Conservation (phyloP, 441 rosid species). For the Syzygium syzygioides region DNA sequence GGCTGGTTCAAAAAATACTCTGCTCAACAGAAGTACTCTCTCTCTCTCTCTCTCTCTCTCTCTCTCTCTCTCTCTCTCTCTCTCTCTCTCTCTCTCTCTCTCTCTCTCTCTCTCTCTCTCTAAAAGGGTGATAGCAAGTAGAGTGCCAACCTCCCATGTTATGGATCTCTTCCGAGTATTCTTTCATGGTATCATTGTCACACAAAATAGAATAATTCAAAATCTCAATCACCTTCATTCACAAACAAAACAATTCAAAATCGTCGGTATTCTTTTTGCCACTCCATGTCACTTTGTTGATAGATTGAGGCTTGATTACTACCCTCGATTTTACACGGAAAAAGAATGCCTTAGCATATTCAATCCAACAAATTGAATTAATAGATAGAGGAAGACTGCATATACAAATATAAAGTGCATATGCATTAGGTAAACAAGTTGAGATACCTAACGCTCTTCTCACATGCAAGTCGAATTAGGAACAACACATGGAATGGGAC, state of each 20-base stretch:
- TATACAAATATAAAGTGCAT: not conserved
- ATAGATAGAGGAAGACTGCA: rapidly evolving
- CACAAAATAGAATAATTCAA: not conserved
- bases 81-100: not conserved
- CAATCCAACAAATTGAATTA: not conserved
- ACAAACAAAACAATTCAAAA: not conserved
- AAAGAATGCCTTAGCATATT: not conserved
- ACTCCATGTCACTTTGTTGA: not conserved
- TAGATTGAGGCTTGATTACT: not conserved
- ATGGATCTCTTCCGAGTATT: not conserved
- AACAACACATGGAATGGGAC: not conserved
- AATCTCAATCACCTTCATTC: not conserved
- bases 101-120: not conserved
- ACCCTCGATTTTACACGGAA: not conserved
- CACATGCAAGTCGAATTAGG: not conserved
- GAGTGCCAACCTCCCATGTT: not conserved
- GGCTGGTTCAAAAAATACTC: not conserved
- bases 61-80: not conserved
- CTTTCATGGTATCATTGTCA: not conserved
- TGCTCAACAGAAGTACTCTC: not conserved
- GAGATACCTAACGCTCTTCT: not conserved
- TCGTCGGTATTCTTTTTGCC: not conserved
- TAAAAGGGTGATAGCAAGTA: not conserved
- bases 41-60: too few species aligned
- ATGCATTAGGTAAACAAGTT: not conserved